These are phyloP conservation scores for Trametopsis cervina DNA, from an alignment of 768 basidiomycete genomes.

Conservation along the genomic window DNA sequence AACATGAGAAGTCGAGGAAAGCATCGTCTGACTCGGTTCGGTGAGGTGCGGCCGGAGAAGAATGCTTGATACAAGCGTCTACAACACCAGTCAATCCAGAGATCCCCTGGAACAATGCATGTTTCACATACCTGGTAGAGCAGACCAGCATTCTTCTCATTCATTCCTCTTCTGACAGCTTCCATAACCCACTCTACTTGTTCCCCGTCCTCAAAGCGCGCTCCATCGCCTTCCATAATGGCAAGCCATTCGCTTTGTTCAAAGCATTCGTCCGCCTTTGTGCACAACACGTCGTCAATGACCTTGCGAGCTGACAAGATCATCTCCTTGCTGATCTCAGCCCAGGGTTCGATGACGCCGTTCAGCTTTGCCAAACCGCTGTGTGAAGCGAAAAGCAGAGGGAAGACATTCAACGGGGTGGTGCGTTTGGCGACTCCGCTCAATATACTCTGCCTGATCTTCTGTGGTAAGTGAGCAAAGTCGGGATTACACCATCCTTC, in stretches of 20 bases:
- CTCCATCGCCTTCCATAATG: constrained; percentile 68
- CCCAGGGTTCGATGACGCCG: constrained; percentile 62
- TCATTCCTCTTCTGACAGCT: constrained; percentile 52
- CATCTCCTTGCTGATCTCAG: constrained; percentile 61
- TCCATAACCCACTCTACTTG: constrained; percentile 73
- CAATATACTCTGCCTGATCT: constrained; percentile 61
- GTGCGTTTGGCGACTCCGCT: constrained; percentile 68
- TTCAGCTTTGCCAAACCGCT: constrained; percentile 50
- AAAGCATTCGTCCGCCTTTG: constrained; percentile 58
- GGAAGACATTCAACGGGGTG: constrained; percentile 58
- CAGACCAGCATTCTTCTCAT: constrained; percentile 52
- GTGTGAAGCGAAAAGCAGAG: constrained; percentile 62
- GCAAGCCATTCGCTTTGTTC: constrained; percentile 64
- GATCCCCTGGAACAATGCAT: not conserved
- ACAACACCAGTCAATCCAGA: constrained; percentile 2
- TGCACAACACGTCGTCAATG: constrained; percentile 56
- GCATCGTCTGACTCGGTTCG: constrained; percentile 50
- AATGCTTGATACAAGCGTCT: constrained; percentile 70
- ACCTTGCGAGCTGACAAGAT: constrained; percentile 51
- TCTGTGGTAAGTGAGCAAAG: constrained; percentile 62
- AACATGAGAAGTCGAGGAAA: constrained; percentile 63
- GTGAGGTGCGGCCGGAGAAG: constrained; percentile 61
- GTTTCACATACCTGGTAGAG: constrained; percentile 68
- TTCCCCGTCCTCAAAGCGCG: constrained; percentile 72
- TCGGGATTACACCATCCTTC: constrained; percentile 85